Evolutionary conservation across 164 flowering plant species (phyloP).

Genomic region (Vitis rupestris): DNA sequence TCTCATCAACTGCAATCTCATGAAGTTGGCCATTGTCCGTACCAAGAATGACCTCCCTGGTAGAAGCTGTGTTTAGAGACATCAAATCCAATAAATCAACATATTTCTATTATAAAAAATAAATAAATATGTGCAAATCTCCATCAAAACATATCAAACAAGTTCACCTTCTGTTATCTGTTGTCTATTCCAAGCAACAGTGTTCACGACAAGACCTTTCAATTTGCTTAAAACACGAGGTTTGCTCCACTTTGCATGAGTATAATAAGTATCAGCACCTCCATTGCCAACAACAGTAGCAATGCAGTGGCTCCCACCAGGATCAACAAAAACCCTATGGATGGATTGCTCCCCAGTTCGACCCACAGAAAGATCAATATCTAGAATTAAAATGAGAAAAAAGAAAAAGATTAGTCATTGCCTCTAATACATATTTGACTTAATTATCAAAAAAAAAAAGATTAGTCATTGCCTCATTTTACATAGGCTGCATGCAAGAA

Average conservation of each 20-base stretch:
- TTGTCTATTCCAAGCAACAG: conserved; percentile 97
- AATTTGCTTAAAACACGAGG: conserved; percentile 72
- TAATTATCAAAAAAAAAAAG: background rate
- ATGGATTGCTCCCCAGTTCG: conserved; percentile 87
- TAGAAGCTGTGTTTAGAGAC: conserved; percentile 56
- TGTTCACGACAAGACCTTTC: conserved; percentile 82
- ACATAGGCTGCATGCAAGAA: background rate
- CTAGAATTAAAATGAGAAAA: conserved; percentile 27
- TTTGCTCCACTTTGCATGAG: conserved; percentile 95
- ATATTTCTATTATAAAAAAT: background rate
- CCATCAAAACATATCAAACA: background rate
- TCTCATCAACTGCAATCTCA: conserved; percentile 93
- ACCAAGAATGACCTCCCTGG: conserved; percentile 88
- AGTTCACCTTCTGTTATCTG: conserved; percentile 84
- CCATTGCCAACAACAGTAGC: conserved; percentile 72
- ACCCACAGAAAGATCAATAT: conserved; percentile 82
- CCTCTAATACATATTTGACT: too few relatives aligned
- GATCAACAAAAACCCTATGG: conserved; percentile 94
- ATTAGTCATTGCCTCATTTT: background rate
- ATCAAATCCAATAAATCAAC: conserved; percentile 1
- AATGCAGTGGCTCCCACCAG: conserved; percentile 96
- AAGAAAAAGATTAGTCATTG: background rate
- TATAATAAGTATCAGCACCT: conserved; percentile 81
- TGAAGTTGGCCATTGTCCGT: conserved; percentile 87
- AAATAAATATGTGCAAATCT: background rate